phyloP scores from a whole-genome alignment of 75 land plant genomes.

The Cryptomeria japonica region DNA sequence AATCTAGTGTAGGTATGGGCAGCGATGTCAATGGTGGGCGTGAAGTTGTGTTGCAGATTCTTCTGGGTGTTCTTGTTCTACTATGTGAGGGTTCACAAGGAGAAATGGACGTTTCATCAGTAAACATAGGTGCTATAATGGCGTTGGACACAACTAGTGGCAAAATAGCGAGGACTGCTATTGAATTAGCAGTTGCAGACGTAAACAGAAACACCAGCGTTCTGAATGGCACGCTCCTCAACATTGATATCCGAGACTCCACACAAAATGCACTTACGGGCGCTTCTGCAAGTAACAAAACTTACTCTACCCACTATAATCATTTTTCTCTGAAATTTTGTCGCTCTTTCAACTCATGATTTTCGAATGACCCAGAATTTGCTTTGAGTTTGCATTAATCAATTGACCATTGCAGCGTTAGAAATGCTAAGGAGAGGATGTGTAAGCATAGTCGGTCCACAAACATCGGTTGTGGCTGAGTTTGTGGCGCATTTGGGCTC shows the following conservation, averaged over 20 bases:
- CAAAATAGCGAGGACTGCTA: background rate
- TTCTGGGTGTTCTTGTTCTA: too few species aligned
- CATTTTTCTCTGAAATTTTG: background rate
- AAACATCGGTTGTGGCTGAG: background rate
- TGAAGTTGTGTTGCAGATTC: background rate
- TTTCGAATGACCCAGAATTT: too few species aligned
- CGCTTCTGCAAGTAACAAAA: background rate
- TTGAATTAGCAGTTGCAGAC: background rate
- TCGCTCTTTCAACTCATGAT: background rate
- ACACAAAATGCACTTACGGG: too few species aligned
- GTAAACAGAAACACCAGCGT: background rate
- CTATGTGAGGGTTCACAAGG: too few species aligned
- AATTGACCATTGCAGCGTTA: too few species aligned
- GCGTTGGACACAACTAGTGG: background rate
- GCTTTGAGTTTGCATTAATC: too few species aligned
- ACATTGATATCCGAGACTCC: background rate
- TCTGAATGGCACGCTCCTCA: background rate
- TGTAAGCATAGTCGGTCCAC: constrained; percentile 58
- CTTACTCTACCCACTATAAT: background rate
- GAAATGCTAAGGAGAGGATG: constrained; percentile 21
- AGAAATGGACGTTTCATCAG: background rate
- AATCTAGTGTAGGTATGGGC: too few species aligned
- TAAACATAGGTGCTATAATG: background rate
- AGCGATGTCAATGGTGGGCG: background rate
- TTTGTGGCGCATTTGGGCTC: too few species aligned